Conservation (phyloP, 2,329 filamentous ascomycete genomes). For the Aspergillus hiratsukae region DNA sequence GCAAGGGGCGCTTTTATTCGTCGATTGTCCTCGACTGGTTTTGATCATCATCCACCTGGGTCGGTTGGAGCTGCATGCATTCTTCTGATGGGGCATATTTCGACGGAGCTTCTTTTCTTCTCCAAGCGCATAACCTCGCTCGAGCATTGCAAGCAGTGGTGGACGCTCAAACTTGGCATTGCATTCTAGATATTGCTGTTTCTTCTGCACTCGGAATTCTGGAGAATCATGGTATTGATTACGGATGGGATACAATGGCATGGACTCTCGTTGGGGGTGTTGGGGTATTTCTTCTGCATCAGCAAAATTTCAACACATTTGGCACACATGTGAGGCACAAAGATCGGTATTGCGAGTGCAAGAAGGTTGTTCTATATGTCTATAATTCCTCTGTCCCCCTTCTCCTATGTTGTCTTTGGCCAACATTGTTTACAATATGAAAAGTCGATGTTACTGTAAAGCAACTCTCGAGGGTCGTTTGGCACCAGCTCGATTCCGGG, state of each 20-base stretch:
- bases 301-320: conserved; percentile 21
- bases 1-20: conserved; percentile 15
- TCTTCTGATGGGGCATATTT: conserved; percentile 6
- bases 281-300: conserved; percentile 37
- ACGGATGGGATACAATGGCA: conserved; percentile 37
- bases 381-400: conserved; percentile 20
- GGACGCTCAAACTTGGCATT: conserved; percentile 14
- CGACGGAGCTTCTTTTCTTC: conserved; percentile 10
- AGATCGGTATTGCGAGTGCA: conserved; percentile 29
- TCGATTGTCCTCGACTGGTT: conserved; percentile 14
- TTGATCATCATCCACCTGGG: conserved; percentile 2
- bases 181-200: conserved; percentile 28
- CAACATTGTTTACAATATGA: neutral
- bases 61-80: conserved; percentile 10
- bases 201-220: conserved; percentile 34
- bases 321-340: conserved; percentile 21
- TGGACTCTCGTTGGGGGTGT: conserved; percentile 36
- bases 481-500: neutral
- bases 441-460: neutral
- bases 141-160: neutral
- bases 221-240: conserved; percentile 38
- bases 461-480: no score
- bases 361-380: conserved; percentile 28
- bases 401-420: neutral
- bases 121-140: conserved; percentile 14